Evolutionary conservation across 108 stramenopile species (phyloP), one percentile per base, ranked within the genome.

Genomic region (Conticribra guillardii): DNA sequence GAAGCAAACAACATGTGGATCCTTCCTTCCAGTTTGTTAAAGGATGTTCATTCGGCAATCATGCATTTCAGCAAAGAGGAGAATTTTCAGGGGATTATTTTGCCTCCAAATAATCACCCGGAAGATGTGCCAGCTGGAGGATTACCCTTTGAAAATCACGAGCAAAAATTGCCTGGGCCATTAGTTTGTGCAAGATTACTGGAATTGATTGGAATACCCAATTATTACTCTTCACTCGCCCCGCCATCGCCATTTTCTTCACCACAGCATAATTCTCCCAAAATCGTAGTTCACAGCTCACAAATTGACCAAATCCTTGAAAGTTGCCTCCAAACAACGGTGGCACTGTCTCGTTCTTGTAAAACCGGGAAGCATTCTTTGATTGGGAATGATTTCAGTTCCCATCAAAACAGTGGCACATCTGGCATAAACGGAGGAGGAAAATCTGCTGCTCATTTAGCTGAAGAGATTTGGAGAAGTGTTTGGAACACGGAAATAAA

Each of bases 231-330:
- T 1, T 23, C 26, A 1, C 0, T 22, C 22, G 11, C 22, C 21
- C 3, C 50, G 15, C 7, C 33, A 16, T 44, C 68, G 8, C 22
- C 31, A 14, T 47, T 47, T 19, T 49, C 56, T 33, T 22, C 49
- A 0, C 26, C 23, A 41, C 45, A 28, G n/a, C n/a, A n/a, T n/a
- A n/a, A n/a, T n/a, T n/a, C n/a, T 27, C 47, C 47, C 24, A 59
- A 29, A 47, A 56, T 74, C 8, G 33, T 41, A 19, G 63, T 78
- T 0, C 69, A 70, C 48, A 70, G 63, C 32, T 70, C 76, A 16
- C 76, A 78, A 55, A 48, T 78, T 47, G 76, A 78, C 48, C 31
- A 44, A 15, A 49, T 78, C 11, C 22, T 78, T 5, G 61, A 78
- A 2, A 64, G 68, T 23, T 64, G 69, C 23, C 69, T 69, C 33